phyloP scores from a whole-genome alignment of 805 yeast genomes.

The Saccharomyces paradoxus region DNA sequence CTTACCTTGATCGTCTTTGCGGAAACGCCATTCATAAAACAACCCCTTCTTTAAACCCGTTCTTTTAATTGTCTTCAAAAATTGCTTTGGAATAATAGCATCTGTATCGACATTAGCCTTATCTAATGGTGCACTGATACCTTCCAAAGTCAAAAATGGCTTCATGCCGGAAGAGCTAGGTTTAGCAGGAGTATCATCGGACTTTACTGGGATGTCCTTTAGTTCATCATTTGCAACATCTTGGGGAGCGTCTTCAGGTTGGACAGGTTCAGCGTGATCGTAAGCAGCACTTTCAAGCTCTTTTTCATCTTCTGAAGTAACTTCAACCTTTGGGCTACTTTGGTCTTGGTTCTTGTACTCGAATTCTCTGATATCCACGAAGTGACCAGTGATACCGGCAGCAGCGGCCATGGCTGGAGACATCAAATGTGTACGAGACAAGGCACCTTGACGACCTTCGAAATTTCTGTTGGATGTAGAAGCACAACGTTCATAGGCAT shows the following conservation, averaged over 20 bases:
- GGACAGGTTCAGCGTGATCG: conserved; percentile 56
- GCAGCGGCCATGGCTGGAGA: conserved; percentile 99
- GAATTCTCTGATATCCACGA: conserved; percentile 83
- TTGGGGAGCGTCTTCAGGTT: conserved; percentile 42
- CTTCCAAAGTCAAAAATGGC: conserved; percentile 64
- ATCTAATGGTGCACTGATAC: conserved; percentile 89
- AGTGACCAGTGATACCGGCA: conserved; percentile 86
- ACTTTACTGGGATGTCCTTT: conserved; percentile 51
- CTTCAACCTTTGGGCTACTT: conserved; percentile 48
- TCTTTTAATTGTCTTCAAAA: conserved; percentile 93
- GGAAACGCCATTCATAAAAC: conserved; percentile 84
- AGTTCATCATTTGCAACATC: conserved; percentile 47
- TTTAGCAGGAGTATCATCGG: conserved; percentile 31
- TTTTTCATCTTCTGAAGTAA: conserved; percentile 36
- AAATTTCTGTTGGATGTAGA: conserved; percentile 98
- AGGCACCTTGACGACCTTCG: conserved; percentile 98
- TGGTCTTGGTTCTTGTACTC: conserved; percentile 53
- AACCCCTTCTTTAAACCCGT: conserved; percentile 86
- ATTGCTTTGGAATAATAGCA: conserved; percentile 97
- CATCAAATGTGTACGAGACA: conserved; percentile 92
- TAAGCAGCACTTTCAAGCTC: conserved; percentile 62
- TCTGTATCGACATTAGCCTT: conserved; percentile 96
- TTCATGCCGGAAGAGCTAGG: conserved; percentile 53
- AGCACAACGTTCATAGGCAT: conserved; percentile 95
- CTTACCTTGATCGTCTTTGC: conserved; percentile 58